Conservation (phyloP, 2,329 filamentous ascomycete genomes). For the Colletotrichum cordylinicola region DNA sequence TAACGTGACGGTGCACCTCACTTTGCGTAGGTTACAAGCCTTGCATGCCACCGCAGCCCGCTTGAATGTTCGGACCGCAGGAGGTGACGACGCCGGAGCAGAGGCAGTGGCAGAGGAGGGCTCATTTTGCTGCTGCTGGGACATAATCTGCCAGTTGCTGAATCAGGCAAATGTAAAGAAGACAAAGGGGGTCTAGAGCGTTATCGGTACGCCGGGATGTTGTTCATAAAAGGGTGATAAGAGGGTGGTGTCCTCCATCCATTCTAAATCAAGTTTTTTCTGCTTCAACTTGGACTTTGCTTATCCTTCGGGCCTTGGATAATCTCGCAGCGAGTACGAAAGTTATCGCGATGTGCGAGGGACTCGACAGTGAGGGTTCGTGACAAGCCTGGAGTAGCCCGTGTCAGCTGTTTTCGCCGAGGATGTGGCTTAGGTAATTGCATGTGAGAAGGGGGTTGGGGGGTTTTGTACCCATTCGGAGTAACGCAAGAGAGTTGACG, state of each 20-base stretch:
- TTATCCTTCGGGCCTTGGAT: not conserved
- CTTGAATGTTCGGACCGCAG: not conserved
- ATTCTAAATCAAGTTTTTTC: not conserved
- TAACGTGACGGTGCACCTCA: conserved; percentile 27
- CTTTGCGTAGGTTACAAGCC: conserved; percentile 27
- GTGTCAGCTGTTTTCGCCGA: conserved; percentile 6
- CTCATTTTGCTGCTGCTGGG: not conserved
- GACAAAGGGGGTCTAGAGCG: not conserved
- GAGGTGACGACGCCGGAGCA: not conserved
- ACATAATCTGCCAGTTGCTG: not conserved
- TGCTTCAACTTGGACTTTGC: not conserved
- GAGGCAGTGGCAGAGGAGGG: not conserved
- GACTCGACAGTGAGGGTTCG: not conserved
- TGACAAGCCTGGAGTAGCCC: not conserved
- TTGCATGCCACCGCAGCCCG: conserved; percentile 24
- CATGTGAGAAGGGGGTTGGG: conserved; percentile 11
- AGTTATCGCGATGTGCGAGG: not conserved
- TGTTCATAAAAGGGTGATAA: not conserved
- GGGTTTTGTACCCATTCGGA: not conserved
- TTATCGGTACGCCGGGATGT: not conserved
- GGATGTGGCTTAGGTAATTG: conserved; percentile 14
- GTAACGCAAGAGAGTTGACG: not conserved
- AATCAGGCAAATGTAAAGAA: not conserved
- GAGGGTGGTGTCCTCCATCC: not conserved
- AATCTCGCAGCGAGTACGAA: not conserved